A percentile compares a stretch with the other conserved stretches of the same genome.
Conservation (phyloP, 208 protist species). For the Trichomonas vaginalis region DNA sequence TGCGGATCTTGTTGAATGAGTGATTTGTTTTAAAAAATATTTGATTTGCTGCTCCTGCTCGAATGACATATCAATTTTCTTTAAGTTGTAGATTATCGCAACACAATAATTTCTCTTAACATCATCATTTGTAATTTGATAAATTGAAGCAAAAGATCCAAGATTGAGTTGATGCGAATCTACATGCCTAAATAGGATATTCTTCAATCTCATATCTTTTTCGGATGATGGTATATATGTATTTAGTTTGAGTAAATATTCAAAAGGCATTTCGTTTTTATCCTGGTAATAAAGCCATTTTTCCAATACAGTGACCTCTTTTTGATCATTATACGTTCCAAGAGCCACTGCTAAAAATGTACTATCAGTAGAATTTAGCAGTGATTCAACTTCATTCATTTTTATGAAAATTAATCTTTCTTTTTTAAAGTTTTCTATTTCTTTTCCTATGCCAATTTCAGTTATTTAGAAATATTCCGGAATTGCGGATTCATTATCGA, state of each 20-base stretch:
- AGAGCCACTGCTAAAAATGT: neutral
- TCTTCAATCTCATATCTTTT: neutral
- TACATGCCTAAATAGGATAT: neutral
- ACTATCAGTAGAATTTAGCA: neutral
- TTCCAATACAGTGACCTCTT: neutral
- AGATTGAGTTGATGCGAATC: neutral
- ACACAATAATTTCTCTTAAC: neutral
- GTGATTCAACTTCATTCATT: neutral
- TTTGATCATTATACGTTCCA: neutral
- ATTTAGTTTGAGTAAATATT: neutral
- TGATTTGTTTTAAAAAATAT: neutral
- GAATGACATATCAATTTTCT: neutral
- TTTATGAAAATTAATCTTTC: too few species aligned
- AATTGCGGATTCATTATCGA: too few species aligned
- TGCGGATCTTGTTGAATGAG: neutral
- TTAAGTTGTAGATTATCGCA: neutral
- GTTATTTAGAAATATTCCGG: too few species aligned
- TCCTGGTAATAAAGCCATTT: neutral
- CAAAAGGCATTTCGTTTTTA: neutral
- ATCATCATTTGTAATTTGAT: neutral
- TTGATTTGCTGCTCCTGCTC: neutral
- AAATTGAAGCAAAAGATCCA: neutral
- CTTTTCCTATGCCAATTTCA: too few species aligned
- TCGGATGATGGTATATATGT: neutral
- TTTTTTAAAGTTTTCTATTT: too few species aligned